Conservation (phyloP, 2,329 filamentous ascomycete species). For the Cladophialophora chaetospira region DNA sequence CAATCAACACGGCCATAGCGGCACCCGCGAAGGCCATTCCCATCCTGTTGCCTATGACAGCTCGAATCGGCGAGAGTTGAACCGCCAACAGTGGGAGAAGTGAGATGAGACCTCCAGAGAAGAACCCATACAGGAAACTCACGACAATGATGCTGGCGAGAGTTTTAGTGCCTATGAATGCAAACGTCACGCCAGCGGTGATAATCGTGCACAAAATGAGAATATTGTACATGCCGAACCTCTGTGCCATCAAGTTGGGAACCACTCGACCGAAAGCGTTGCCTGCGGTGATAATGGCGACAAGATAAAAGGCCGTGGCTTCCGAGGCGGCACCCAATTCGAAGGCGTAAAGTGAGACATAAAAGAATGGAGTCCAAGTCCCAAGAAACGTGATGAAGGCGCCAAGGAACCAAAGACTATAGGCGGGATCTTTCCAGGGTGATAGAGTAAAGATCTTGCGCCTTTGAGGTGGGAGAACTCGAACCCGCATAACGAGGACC, state of each 20-base stretch:
- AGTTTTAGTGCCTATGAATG: not conserved
- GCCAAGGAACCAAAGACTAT: not conserved
- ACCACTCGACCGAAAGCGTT: not conserved
- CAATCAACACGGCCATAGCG: not conserved
- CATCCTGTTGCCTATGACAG: constrained; percentile 44
- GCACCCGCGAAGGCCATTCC: constrained; percentile 43
- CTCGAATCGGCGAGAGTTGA: constrained; percentile 36
- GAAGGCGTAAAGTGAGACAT: not conserved
- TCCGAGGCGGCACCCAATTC: not conserved
- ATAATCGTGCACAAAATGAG: not conserved
- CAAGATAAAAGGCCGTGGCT: not conserved
- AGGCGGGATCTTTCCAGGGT: not conserved
- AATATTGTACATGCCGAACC: not conserved
- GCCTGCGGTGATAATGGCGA: not conserved
- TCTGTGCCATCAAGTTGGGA: not conserved
- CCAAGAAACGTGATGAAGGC: not conserved
- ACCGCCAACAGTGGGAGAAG: constrained; percentile 39
- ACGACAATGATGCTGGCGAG: not conserved
- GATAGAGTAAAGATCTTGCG: not conserved
- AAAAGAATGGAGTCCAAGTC: constrained; percentile 2
- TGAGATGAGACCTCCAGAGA: constrained; percentile 1
- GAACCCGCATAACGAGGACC: not conserved
- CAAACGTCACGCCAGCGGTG: not conserved
- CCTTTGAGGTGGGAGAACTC: not conserved
- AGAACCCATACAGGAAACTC: not conserved